phyloP scores from a whole-genome alignment of 2,329 filamentous ascomycete genomes.

The Colletotrichum sp. region DNA sequence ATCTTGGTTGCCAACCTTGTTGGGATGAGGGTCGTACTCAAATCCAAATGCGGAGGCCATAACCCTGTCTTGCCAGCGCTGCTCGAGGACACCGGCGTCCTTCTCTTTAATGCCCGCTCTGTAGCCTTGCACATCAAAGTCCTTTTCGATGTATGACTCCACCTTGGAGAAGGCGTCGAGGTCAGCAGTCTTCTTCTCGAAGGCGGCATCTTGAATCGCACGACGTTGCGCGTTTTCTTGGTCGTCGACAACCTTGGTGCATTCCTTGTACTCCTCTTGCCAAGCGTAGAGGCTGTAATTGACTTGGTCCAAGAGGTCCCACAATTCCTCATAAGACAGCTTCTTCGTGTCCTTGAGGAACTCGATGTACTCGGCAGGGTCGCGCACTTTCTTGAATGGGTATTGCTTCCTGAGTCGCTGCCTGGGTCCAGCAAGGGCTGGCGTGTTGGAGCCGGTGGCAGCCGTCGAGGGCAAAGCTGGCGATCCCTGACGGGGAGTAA shows the following conservation, averaged over 20 bases:
- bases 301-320: constrained; percentile 46
- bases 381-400: constrained; percentile 55
- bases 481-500: constrained; percentile 43
- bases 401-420: constrained; percentile 32
- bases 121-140: constrained; percentile 61
- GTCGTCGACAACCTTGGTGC: constrained; percentile 59
- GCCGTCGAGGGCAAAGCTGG: constrained; percentile 33
- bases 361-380: constrained; percentile 53
- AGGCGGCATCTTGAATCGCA: constrained; percentile 51
- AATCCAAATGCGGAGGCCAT: constrained; percentile 67
- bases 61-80: constrained; percentile 54
- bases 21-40: constrained; percentile 63
- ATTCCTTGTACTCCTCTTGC: constrained; percentile 58
- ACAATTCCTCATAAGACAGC: constrained; percentile 52
- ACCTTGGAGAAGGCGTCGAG: constrained; percentile 36
- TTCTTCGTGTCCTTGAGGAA: constrained; percentile 56
- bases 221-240: constrained; percentile 62
- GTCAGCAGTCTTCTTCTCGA: constrained; percentile 50
- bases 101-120: constrained; percentile 44
- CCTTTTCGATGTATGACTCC: constrained; percentile 52
- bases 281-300: constrained; percentile 54
- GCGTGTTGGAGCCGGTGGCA: constrained; percentile 34
- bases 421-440: constrained; percentile 37
- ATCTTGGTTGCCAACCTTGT: constrained; percentile 64
- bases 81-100: constrained; percentile 48